Percentiles rank a stretch among this genome's conserved stretches.
These are phyloP conservation scores for Phoma sp. DNA, from an alignment of 2,329 filamentous ascomycete species.

Conservation along the genomic window DNA sequence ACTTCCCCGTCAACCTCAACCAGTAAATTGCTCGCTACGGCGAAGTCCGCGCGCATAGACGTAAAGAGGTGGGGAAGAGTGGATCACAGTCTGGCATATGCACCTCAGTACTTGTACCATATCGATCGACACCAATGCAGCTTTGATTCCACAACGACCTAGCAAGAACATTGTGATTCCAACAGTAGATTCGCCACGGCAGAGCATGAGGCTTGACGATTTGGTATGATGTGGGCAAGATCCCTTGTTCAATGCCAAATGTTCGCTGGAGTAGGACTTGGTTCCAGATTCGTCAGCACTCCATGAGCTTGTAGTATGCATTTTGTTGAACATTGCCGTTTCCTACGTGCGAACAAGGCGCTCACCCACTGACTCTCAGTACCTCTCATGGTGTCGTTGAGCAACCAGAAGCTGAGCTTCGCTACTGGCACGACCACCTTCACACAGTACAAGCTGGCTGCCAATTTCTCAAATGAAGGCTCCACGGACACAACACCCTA, in stretches of 20 bases:
- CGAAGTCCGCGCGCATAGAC: conserved; percentile 22
- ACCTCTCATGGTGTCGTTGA: not conserved
- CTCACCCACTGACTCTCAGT: too few species aligned
- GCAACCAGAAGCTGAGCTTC: not conserved
- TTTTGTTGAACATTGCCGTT: too few species aligned
- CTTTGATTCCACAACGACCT: conserved; percentile 24
- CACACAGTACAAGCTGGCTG: not conserved
- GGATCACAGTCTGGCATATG: conserved; percentile 34
- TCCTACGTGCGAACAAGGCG: too few species aligned
- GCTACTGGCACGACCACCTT: not conserved
- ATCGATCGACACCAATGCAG: conserved; percentile 39
- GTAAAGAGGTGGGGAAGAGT: conserved; percentile 24
- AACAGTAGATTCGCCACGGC: not conserved
- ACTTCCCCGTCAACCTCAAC: conserved; percentile 47
- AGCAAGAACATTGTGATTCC: not conserved
- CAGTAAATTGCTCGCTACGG: conserved; percentile 36
- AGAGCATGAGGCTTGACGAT: not conserved
- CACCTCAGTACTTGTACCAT: conserved; percentile 38
- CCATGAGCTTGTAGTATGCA: too few species aligned
- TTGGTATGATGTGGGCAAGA: too few species aligned
- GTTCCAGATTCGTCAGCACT: too few species aligned
- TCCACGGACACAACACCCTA: not conserved
- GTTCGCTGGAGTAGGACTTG: too few species aligned
- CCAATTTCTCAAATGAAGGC: not conserved
- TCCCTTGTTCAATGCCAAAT: too few species aligned